phyloP scores from a whole-genome alignment of 495 filamentous ascomycete genomes.

The Penicillium riverlandense region DNA sequence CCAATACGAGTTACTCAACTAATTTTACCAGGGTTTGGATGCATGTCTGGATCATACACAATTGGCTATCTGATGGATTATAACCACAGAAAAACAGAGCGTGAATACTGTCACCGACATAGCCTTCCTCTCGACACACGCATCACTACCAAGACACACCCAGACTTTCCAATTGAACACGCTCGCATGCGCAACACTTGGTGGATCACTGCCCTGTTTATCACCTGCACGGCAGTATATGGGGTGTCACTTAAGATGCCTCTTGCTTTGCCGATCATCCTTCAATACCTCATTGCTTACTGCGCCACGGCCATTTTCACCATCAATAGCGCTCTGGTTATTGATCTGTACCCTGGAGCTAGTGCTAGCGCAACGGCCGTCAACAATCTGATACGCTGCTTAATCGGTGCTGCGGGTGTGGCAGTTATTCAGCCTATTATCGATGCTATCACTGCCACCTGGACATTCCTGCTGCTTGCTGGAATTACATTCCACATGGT shows the following conservation, averaged over 20 bases:
- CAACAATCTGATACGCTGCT: constrained; percentile 63
- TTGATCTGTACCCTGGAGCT: constrained; percentile 56
- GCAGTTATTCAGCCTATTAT: constrained; percentile 58
- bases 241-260: constrained; percentile 23
- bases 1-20: too few species aligned
- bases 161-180: constrained; percentile 44
- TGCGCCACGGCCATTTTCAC: constrained; percentile 42
- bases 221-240: constrained; percentile 23
- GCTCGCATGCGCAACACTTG: constrained; percentile 39
- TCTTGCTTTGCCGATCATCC: constrained; percentile 47
- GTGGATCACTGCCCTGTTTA: constrained; percentile 33
- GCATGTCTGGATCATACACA: constrained; percentile 29
- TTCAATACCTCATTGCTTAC: constrained; percentile 47
- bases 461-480: constrained; percentile 55
- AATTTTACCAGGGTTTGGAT: constrained; percentile 15
- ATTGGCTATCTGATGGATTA: constrained; percentile 35
- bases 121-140: constrained; percentile 34
- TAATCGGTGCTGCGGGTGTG: constrained; percentile 59
- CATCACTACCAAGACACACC: constrained; percentile 32
- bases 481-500: constrained; percentile 30
- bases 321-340: constrained; percentile 52
- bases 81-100: constrained; percentile 29
- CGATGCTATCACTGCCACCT: constrained; percentile 49
- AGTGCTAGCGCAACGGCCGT: constrained; percentile 63
- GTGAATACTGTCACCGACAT: constrained; percentile 28